phyloP scores from a whole-genome alignment of 129 eudicot genomes.

The Silybum marianum region DNA sequence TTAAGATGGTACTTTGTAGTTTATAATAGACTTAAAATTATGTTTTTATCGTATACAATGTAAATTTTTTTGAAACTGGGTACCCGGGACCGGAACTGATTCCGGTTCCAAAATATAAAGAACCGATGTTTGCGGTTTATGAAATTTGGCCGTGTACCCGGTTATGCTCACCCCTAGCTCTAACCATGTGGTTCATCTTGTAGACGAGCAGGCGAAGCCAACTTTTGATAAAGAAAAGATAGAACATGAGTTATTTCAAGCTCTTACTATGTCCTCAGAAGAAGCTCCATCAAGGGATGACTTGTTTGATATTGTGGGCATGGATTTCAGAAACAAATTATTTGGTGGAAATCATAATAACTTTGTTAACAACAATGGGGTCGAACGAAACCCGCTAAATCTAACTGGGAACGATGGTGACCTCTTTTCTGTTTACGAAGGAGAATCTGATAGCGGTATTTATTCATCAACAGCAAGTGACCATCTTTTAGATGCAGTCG shows the following conservation, averaged over 20 bases:
- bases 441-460: slow-evolving; percentile 59
- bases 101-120: no score
- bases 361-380: slow-evolving; percentile 21
- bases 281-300: slow-evolving; percentile 62
- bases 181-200: slow-evolving; percentile 22
- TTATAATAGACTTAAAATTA: no score
- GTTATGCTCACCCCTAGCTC: no score
- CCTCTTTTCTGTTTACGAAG: slow-evolving; percentile 44
- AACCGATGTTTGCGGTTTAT: no score
- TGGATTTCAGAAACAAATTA: slow-evolving; percentile 53
- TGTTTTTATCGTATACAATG: no score
- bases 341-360: slow-evolving; percentile 40
- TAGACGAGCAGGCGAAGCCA: slow-evolving; percentile 26
- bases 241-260: slow-evolving; percentile 41
- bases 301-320: slow-evolving; percentile 84
- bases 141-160: no score
- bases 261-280: slow-evolving; percentile 44
- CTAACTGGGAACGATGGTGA: slow-evolving; percentile 20
- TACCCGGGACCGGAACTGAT: no score
- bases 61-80: no score
- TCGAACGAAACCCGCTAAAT: slow-evolving; percentile 16
- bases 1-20: no score
- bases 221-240: slow-evolving; percentile 20
- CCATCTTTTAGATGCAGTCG: slow-evolving; percentile 85
- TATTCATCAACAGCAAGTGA: slow-evolving; percentile 51